Evolutionary conservation across 768 basidiomycete genomes (phyloP), one percentile per base, ranked within the genome.

Genomic region (Phylloporus rhodoxanthus): DNA sequence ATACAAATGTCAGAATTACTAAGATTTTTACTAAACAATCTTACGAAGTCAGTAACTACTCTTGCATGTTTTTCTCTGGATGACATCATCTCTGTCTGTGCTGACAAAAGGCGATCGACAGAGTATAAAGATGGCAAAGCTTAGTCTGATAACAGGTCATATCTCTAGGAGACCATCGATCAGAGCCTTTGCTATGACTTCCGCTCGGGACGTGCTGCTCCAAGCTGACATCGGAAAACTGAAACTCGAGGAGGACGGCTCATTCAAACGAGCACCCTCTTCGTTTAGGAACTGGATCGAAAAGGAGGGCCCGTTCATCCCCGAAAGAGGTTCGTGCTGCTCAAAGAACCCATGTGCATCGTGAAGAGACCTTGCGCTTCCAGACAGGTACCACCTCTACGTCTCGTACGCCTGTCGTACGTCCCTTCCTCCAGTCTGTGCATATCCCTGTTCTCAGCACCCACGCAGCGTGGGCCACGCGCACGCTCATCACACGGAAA

Each of bases 371-470:
- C 9, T 10, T 19, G 40, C 34, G 5, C 48, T 21, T 45, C 44
- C 39, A 91, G 91, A 82, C 52, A 84, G 94, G 39, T 97, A 97
- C 65, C 88, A 89, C 57, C 87, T 95, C 57, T 95, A 90, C 59
- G 88, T 96, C 50, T 87, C 87, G 4, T 81, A 83, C 55, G 82
- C 86, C 2, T 97, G 92, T 60, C 92, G 87, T 90, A 55, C 64
- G 85, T 57, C 30, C 23, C 3, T 1, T 17, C 10, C 8, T 8
- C 19, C 21, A 14, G 5, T 28, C 26, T 5, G 14, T 2, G 0
- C 11, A 3, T 10, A n/a, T 10, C 2, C 26, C 5, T 1, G 29
- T 32, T 23, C 25, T 20, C 11, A 30, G 10, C 29, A 17, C 23
- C 23, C 39, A 20, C 9, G 9, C 40, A 89, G 87, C 95, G 8